Evolutionary conservation across 2,329 filamentous ascomycete genomes (phyloP).

Genomic region (Sporothrix euskadiensis): DNA sequence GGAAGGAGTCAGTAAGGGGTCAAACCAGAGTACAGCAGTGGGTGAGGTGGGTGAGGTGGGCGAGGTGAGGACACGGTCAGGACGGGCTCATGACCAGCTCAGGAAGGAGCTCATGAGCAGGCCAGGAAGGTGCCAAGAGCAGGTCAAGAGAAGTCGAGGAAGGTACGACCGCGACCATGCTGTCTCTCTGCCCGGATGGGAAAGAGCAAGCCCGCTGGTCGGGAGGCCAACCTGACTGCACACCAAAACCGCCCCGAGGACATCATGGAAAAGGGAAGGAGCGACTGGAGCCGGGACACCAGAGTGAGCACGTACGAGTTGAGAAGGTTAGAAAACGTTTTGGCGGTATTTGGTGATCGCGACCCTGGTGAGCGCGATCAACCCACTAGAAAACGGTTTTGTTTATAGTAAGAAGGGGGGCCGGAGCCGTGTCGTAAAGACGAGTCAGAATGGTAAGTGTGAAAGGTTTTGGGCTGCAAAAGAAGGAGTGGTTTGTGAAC

Average conservation of each 20-base stretch:
- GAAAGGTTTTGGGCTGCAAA: neutral
- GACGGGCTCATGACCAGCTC: neutral
- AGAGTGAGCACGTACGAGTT: constrained; percentile 71
- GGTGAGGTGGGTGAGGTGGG: neutral
- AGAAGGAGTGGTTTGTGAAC: constrained; percentile 7
- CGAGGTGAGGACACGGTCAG: neutral
- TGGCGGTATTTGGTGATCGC: constrained; percentile 70
- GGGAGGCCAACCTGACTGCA: neutral
- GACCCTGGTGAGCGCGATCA: constrained; percentile 39
- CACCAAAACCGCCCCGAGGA: neutral
- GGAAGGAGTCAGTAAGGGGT: constrained; percentile 25
- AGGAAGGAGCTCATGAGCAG: neutral
- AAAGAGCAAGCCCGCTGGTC: neutral
- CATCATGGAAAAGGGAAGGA: neutral
- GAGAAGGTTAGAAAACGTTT: constrained; percentile 97
- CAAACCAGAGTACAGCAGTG: neutral
- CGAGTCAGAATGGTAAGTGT: neutral
- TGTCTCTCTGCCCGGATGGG: neutral
- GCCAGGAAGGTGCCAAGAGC: neutral
- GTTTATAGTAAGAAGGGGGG: neutral
- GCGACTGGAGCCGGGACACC: neutral
- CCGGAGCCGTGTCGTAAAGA: constrained; percentile 16
- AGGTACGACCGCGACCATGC: neutral
- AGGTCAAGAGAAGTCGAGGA: neutral
- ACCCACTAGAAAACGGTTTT: constrained; percentile 23